Percentiles rank a stretch among this genome's conserved stretches.
Conservation (phyloP, 805 yeast genomes). For the Kregervanrija delftensis region DNA sequence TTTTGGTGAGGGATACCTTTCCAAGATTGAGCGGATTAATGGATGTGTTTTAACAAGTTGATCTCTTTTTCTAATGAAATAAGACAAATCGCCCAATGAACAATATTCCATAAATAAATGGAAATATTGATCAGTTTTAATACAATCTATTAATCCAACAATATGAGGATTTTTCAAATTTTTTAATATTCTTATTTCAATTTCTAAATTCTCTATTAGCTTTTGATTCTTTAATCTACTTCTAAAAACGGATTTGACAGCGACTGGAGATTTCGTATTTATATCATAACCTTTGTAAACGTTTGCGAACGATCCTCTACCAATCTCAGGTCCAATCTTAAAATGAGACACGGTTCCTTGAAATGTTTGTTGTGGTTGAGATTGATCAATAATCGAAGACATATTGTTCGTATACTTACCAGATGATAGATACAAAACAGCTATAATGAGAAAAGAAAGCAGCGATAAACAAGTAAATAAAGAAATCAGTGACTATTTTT, state of each 20-base stretch:
- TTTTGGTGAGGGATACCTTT: slow-evolving; percentile 75
- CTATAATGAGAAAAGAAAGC: too few species aligned
- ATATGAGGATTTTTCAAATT: slow-evolving; percentile 89
- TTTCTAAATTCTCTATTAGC: slow-evolving; percentile 81
- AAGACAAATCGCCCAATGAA: slow-evolving; percentile 88
- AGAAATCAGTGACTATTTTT: too few species aligned
- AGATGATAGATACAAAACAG: too few species aligned
- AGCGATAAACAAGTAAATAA: too few species aligned
- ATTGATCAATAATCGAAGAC: too few species aligned
- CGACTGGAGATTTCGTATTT: slow-evolving; percentile 56
- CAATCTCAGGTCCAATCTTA: slow-evolving; percentile 75
- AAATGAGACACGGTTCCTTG: slow-evolving; percentile 36
- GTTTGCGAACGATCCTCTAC: slow-evolving; percentile 92
- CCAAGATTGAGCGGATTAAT: slow-evolving; percentile 64
- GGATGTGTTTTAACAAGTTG: slow-evolving; percentile 74
- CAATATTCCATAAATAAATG: slow-evolving; percentile 96
- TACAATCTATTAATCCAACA: slow-evolving; percentile 78
- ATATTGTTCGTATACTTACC: too few species aligned
- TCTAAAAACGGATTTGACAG: slow-evolving; percentile 81
- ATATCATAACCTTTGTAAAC: slow-evolving; percentile 76
- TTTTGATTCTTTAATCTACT: slow-evolving; percentile 80
- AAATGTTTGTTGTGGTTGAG: not conserved
- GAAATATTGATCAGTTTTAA: slow-evolving; percentile 67
- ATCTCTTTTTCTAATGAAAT: slow-evolving; percentile 70
- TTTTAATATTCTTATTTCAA: slow-evolving; percentile 85